These are phyloP conservation scores for Cryptococcus sp. DNA, from an alignment of 1,284 basidiomycete species.

Conservation along the genomic window DNA sequence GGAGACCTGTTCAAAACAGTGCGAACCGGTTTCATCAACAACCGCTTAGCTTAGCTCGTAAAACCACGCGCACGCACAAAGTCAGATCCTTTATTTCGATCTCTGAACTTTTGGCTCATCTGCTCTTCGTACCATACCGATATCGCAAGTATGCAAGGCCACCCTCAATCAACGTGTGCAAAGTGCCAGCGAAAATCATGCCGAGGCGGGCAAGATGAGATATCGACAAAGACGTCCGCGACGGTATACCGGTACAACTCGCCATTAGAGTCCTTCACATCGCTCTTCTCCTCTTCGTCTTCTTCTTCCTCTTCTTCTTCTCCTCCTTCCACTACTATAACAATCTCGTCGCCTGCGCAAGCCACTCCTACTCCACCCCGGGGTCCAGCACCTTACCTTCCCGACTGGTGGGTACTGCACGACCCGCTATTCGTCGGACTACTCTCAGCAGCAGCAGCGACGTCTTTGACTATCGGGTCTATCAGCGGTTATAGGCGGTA, in stretches of 20 bases:
- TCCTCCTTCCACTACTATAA: not conserved
- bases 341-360: not conserved
- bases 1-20: no score
- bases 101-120: not conserved
- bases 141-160: no score
- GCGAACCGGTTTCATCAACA: no score
- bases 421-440: constrained; percentile 41
- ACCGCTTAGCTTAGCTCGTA: no score
- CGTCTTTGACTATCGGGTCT: constrained; percentile 53
- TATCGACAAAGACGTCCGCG: not conserved
- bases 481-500: constrained; percentile 60
- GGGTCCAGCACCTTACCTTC: no score
- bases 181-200: not conserved
- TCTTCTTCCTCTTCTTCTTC: not conserved
- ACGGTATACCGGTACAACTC: constrained; percentile 3
- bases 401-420: constrained; percentile 14
- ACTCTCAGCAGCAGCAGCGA: constrained; percentile 39
- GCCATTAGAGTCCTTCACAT: constrained; percentile 18
- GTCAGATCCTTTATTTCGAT: not conserved
- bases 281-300: constrained; percentile 14
- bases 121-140: no score
- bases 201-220: no score
- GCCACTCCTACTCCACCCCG: not conserved
- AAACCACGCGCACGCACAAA: no score
- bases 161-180: not conserved